These are phyloP conservation scores for Helotiales sp. DNA, from an alignment of 2,329 filamentous ascomycete species.

Conservation along the genomic window DNA sequence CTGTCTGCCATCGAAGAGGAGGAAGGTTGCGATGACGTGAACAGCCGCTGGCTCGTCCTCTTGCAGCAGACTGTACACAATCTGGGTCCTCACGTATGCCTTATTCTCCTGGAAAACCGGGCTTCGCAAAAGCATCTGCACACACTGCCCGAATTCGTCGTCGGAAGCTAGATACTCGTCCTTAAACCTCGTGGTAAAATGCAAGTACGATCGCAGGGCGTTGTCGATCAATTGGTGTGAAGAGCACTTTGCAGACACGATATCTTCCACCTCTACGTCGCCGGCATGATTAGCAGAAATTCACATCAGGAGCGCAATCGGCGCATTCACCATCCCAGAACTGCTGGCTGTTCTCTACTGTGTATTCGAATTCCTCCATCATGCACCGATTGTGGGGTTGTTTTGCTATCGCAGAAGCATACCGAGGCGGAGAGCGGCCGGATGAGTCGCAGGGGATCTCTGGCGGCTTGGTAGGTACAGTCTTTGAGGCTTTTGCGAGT, in stretches of 20 bases:
- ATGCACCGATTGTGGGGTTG: slow-evolving; percentile 11
- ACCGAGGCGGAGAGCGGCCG: slow-evolving; percentile 11
- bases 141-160: slow-evolving; percentile 78
- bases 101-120: slow-evolving; percentile 71
- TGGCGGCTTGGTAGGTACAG: not conserved
- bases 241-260: slow-evolving; percentile 58
- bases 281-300: slow-evolving; percentile 2
- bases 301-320: not conserved
- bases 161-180: slow-evolving; percentile 74
- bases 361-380: slow-evolving; percentile 64
- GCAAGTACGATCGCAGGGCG: slow-evolving; percentile 79
- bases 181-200: slow-evolving; percentile 73
- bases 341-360: slow-evolving; percentile 76
- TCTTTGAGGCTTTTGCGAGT: too few species aligned
- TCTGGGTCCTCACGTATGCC: slow-evolving; percentile 88
- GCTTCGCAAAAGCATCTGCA: slow-evolving; percentile 75
- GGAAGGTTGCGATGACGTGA: slow-evolving; percentile 78
- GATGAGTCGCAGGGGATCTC: not conserved
- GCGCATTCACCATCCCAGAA: slow-evolving; percentile 78
- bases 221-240: slow-evolving; percentile 75
- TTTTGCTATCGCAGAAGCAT: slow-evolving; percentile 31
- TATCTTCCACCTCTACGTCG: slow-evolving; percentile 63
- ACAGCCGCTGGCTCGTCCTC: slow-evolving; percentile 83
- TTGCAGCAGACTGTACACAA: slow-evolving; percentile 86
- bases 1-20: slow-evolving; percentile 81